These are phyloP conservation scores for Auriscalpium microsporum DNA, from an alignment of 768 basidiomycete genomes.

Conservation along the genomic window DNA sequence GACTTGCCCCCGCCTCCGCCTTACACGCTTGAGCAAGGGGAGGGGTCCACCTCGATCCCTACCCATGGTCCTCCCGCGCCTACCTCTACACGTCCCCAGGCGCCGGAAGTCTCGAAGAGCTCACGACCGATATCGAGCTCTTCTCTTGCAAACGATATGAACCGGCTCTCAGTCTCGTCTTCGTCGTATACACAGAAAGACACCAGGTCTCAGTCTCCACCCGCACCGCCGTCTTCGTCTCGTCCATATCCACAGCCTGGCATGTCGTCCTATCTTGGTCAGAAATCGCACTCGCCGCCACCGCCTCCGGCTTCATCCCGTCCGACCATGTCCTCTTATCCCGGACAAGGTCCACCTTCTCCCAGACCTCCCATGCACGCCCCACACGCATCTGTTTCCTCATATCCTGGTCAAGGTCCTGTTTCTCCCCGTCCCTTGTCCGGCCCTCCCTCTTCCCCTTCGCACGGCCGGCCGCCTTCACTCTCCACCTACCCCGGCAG, in stretches of 20 bases:
- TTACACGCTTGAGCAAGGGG: slow-evolving; percentile 51
- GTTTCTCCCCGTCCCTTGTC: no score
- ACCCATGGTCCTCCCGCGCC: slow-evolving; percentile 2
- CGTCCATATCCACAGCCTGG: no score
- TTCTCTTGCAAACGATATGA: neutral
- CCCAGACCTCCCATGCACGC: neutral
- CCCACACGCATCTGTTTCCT: no score
- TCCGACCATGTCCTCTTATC: neutral
- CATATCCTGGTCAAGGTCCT: no score
- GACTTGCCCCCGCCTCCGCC: slow-evolving; percentile 58
- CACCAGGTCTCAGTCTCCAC: no score
- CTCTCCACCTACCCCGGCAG: no score
- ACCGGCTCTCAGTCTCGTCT: neutral
- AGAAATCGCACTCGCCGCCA: neutral
- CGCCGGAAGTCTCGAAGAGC: slow-evolving; percentile 6
- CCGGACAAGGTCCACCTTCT: neutral
- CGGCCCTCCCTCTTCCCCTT: no score
- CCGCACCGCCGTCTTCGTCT: no score
- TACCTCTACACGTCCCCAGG: slow-evolving; percentile 5
- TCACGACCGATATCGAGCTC: slow-evolving; percentile 5
- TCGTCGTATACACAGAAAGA: no score
- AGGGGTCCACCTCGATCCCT: neutral
- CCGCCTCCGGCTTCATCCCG: neutral
- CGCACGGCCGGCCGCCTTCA: no score
- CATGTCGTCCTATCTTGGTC: neutral